phyloP scores from a whole-genome alignment of 2,329 filamentous ascomycete species.

The Colletotrichum eleusines region DNA sequence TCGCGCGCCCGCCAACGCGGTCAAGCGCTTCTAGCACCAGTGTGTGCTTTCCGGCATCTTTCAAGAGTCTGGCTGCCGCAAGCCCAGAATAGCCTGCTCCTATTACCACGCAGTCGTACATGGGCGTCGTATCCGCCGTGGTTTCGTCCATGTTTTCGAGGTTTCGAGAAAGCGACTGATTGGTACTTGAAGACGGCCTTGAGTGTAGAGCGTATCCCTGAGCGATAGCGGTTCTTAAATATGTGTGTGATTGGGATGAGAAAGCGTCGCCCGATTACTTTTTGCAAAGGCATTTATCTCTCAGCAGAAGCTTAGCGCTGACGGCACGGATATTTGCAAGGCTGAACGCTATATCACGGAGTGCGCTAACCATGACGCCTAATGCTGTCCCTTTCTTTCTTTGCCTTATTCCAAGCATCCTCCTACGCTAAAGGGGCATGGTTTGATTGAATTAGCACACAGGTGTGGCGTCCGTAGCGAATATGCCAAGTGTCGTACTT shows the following conservation, averaged over 20 bases:
- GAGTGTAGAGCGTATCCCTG: background rate
- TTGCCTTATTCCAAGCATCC: background rate
- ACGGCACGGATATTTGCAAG: slow-evolving; percentile 17
- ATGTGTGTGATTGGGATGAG: background rate
- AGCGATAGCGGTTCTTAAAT: too few species aligned
- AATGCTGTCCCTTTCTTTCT: slow-evolving; percentile 10
- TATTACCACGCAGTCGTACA: slow-evolving; percentile 40
- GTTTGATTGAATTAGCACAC: background rate
- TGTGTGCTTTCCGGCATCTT: slow-evolving; percentile 30
- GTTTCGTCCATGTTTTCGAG: slow-evolving; percentile 6
- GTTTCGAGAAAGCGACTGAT: background rate
- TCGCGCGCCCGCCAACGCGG: slow-evolving; percentile 40
- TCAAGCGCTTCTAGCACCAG: slow-evolving; percentile 37
- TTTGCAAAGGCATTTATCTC: background rate
- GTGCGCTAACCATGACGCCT: slow-evolving; percentile 23
- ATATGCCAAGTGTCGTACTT: background rate
- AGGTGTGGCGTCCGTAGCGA: background rate
- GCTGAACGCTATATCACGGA: slow-evolving; percentile 13
- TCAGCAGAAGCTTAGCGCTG: slow-evolving; percentile 22
- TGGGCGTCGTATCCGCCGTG: background rate
- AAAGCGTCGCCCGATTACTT: background rate
- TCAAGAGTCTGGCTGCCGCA: slow-evolving; percentile 31
- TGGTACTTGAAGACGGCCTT: too few species aligned
- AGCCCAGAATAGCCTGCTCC: slow-evolving; percentile 40
- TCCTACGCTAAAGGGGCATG: background rate